Evolutionary conservation across 1,284 basidiomycete species (phyloP).

Genomic region (Moesziomyces aphidis): DNA sequence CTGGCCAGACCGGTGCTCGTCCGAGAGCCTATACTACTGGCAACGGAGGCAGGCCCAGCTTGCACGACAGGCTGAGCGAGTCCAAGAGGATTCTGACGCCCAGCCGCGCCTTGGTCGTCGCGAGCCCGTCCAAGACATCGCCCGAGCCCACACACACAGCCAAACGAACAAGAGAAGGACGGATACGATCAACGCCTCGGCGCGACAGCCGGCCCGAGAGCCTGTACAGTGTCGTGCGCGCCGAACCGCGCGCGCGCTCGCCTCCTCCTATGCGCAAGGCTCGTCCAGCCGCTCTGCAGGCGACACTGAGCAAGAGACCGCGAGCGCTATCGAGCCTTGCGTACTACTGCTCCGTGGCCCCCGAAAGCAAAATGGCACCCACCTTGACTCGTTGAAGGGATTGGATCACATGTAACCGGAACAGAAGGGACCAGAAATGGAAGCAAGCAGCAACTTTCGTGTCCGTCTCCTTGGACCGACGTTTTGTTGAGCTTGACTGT

Average conservation of each 20-base stretch:
- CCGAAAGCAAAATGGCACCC: not conserved
- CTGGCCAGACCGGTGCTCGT: not conserved
- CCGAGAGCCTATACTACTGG: not conserved
- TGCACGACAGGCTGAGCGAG: not conserved
- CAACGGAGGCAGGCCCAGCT: not conserved
- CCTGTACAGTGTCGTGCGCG: not conserved
- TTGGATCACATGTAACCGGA: not conserved
- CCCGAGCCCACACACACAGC: not conserved
- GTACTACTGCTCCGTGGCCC: not conserved
- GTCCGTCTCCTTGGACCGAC: no score
- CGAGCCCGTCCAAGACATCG: not conserved
- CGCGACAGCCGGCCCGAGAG: not conserved
- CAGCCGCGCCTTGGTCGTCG: not conserved
- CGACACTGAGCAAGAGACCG: not conserved
- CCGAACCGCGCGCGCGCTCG: not conserved
- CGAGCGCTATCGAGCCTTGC: slow-evolving; percentile 2
- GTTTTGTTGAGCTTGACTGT: no score
- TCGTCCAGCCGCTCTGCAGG: not conserved
- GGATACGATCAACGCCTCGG: not conserved
- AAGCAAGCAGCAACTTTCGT: no score
- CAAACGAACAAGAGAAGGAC: not conserved
- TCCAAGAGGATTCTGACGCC: not conserved
- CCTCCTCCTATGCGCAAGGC: not conserved
- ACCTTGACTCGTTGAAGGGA: not conserved
- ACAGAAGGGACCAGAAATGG: no score